Evolutionary conservation across 208 protist species (phyloP).

Genomic region (Phytomonas sp.): DNA sequence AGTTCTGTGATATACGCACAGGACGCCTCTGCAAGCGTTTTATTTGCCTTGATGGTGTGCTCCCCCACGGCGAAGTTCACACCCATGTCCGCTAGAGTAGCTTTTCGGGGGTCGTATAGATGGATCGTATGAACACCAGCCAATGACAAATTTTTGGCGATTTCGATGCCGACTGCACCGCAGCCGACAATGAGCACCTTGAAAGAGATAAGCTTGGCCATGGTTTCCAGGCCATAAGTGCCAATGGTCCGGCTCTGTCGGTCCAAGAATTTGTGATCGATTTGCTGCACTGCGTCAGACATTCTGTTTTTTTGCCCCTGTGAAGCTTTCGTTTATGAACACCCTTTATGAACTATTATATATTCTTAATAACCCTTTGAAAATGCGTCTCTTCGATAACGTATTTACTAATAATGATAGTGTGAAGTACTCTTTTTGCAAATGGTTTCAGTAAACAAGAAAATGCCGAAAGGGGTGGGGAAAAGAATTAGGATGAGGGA

Average conservation of each 20-base stretch:
- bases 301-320: background rate
- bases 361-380: background rate
- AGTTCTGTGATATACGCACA: constrained; percentile 68
- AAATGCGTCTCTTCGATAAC: constrained; percentile 1
- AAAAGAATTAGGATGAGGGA: background rate
- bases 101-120: constrained; percentile 60
- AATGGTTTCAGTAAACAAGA: constrained; percentile 1
- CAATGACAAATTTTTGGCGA: constrained; percentile 89
- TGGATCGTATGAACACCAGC: constrained; percentile 81
- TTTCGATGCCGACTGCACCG: constrained; percentile 84
- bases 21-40: constrained; percentile 57
- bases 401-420: constrained; percentile 8
- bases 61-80: constrained; percentile 87
- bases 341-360: background rate
- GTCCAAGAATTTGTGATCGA: constrained; percentile 82
- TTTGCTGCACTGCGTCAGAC: constrained; percentile 18
- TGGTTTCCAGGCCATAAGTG: constrained; percentile 88
- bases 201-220: constrained; percentile 84
- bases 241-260: constrained; percentile 90
- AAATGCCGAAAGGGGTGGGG: background rate
- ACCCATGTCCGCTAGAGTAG: constrained; percentile 61
- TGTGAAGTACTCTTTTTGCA: background rate
- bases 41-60: constrained; percentile 30
- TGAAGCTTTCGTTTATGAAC: background rate
- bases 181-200: constrained; percentile 90